Evolutionary conservation across 345 rosid genomes (phyloP), one percentile per base, ranked within the genome.

Genomic region (Trapa incisa): DNA sequence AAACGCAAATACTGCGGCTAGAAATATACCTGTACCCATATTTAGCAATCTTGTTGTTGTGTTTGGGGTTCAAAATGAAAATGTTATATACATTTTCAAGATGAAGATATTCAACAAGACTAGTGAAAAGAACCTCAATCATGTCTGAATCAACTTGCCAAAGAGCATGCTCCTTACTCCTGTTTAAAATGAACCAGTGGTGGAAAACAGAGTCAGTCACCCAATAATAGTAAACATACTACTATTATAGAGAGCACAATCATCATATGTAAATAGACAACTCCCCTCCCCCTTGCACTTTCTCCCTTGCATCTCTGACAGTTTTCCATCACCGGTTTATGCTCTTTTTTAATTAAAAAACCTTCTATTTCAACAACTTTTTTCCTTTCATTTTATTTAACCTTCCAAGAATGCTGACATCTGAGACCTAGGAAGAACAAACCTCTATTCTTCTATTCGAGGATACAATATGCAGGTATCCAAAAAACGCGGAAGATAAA

Each of bases 141-240:
- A 84, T 75, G 65, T 87, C 96, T 70, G 75, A 70, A 76, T 94
- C 97, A 71, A 94, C 97, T 87, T 94, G 97, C 89, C 88, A 87
- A 64, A 82, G 77, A 66, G 75, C 77, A 81, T 82, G 82, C 58
- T 65, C 76, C 8, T 75, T 85, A 74, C 82, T 83, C 68, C 99
- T 90, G 95, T 62, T 43, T 48, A 57, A 58, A 47, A 37, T 42
- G 47, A 42, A 70, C 64, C 45, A 17, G 43, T 35, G 36, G 66
- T 37, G 45, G 29, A 47, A 36, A 75, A 65, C 12, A n/a, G 68
- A 65, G 50, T 64, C 63, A 71, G 56, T 48, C 17, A 41, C 16
- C 29, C 32, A 22, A 64, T 22, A 22, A 22, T 62, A 50, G 53
- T 54, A 39, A 35, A 14, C 45, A 8, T 2, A 41, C 43, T 41